phyloP scores from a whole-genome alignment of 164 flowering plant species.

The Vitis riparia region DNA sequence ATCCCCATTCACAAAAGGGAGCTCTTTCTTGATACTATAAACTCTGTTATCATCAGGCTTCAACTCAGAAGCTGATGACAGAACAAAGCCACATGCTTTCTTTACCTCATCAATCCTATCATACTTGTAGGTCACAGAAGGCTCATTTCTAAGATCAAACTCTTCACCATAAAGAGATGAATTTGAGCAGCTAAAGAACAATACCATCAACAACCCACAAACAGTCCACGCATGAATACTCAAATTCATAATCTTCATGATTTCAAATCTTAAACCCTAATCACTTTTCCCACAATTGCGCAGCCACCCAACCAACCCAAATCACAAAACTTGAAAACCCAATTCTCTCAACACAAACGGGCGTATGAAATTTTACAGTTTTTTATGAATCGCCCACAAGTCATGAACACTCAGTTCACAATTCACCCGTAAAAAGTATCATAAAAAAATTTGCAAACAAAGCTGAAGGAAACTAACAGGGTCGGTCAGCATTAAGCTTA shows the following conservation, averaged over 20 bases:
- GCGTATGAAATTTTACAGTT: neutral
- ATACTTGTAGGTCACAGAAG: constrained; percentile 29
- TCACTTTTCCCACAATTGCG: neutral
- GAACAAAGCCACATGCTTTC: constrained; percentile 47
- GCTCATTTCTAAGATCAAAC: constrained; percentile 13
- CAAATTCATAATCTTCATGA: constrained; percentile 21
- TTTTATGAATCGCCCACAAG: neutral
- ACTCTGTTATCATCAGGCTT: constrained; percentile 30
- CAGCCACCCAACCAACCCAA: constrained; percentile 1
- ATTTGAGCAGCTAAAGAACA: constrained; percentile 26
- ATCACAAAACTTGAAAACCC: constrained; percentile 10
- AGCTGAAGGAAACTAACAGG: neutral
- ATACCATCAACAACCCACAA: constrained; percentile 24
- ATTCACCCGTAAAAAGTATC: neutral
- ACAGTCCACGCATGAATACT: constrained; percentile 21
- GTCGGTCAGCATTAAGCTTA: too few species aligned
- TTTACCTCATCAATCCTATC: constrained; percentile 60
- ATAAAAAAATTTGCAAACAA: neutral
- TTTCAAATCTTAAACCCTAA: constrained; percentile 4
- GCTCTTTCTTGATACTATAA: constrained; percentile 36
- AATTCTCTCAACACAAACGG: constrained; percentile 4
- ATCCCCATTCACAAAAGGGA: constrained; percentile 61
- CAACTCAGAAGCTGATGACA: constrained; percentile 51
- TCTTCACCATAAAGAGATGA: constrained; percentile 10
- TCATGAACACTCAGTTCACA: neutral